Evolutionary conservation across 805 yeast species (phyloP).

Genomic region (Starmerella khaoyaiensis): DNA sequence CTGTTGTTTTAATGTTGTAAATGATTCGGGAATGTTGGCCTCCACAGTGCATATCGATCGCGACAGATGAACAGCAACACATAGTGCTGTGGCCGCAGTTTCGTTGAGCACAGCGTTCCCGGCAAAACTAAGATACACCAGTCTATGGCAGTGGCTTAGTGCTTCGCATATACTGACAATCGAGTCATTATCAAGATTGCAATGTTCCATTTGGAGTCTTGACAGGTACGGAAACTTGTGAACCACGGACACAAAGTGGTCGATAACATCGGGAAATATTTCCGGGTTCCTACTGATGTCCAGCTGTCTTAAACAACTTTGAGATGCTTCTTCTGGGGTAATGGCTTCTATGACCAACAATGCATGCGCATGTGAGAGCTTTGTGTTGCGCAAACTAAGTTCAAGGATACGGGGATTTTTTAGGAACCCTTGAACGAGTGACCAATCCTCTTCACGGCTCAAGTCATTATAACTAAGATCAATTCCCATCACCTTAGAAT

Average conservation of each 20-base stretch:
- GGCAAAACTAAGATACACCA: conserved; percentile 55
- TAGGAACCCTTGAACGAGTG: conserved; percentile 19
- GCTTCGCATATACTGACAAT: conserved; percentile 52
- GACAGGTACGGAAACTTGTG: conserved; percentile 55
- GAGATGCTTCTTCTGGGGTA: conserved; percentile 38
- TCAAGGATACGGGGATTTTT: conserved; percentile 39
- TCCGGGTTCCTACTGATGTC: conserved; percentile 62
- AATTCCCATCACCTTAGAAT: conserved; percentile 45
- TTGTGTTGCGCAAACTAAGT: conserved; percentile 36
- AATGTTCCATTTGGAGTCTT: conserved; percentile 60
- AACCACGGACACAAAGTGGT: conserved; percentile 45
- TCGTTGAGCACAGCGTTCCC: conserved; percentile 51
- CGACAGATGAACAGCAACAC: conserved; percentile 56
- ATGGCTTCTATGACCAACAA: conserved; percentile 20
- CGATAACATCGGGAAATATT: conserved; percentile 50
- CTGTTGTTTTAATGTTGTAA: conserved; percentile 51
- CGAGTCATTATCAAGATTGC: conserved; percentile 43
- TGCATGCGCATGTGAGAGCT: conserved; percentile 13
- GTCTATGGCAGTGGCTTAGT: conserved; percentile 50
- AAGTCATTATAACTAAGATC: conserved; percentile 75
- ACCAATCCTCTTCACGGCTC: conserved; percentile 22
- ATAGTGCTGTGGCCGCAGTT: conserved; percentile 49
- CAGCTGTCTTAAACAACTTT: conserved; percentile 49
- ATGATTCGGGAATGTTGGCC: conserved; percentile 48
- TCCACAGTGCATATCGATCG: conserved; percentile 55